Percentiles rank a stretch among this genome's conserved stretches.
These are phyloP conservation scores for Phanerochaete carnosa DNA, from an alignment of 768 basidiomycete genomes.

Conservation along the genomic window DNA sequence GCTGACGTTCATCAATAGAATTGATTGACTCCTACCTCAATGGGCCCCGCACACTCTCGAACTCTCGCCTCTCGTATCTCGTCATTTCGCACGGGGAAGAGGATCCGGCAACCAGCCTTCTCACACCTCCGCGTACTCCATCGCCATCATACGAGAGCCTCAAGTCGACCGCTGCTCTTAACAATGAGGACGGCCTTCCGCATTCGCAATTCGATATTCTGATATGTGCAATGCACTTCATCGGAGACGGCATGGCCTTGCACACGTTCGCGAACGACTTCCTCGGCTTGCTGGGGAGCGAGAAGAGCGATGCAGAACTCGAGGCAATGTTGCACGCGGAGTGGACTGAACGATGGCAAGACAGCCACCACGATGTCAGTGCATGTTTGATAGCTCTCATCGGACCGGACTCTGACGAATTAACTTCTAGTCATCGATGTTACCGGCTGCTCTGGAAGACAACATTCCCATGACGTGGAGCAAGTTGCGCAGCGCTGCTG, in stretches of 20 bases:
- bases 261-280: constrained; percentile 82
- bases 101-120: constrained; percentile 15
- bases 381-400: background rate
- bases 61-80: constrained; percentile 63
- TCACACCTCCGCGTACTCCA: constrained; percentile 33
- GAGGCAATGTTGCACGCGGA: constrained; percentile 28
- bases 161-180: constrained; percentile 7
- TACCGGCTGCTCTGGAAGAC: constrained; percentile 42
- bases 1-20: constrained; percentile 30
- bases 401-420: constrained; percentile 5
- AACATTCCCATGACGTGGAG: constrained; percentile 34
- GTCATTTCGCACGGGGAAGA: constrained; percentile 38
- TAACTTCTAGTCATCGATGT: constrained; percentile 5
- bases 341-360: constrained; percentile 29
- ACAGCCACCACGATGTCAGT: constrained; percentile 17
- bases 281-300: constrained; percentile 54
- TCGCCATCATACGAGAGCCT: constrained; percentile 13
- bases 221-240: constrained; percentile 75
- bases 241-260: constrained; percentile 86
- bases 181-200: constrained; percentile 7
- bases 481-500: constrained; percentile 42
- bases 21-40: constrained; percentile 73
- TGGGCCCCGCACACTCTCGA: constrained; percentile 69
- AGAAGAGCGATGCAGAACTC: constrained; percentile 27
- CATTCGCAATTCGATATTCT: constrained; percentile 52